phyloP scores from a whole-genome alignment of 2,329 filamentous ascomycete species.

The Knufia fluminis region DNA sequence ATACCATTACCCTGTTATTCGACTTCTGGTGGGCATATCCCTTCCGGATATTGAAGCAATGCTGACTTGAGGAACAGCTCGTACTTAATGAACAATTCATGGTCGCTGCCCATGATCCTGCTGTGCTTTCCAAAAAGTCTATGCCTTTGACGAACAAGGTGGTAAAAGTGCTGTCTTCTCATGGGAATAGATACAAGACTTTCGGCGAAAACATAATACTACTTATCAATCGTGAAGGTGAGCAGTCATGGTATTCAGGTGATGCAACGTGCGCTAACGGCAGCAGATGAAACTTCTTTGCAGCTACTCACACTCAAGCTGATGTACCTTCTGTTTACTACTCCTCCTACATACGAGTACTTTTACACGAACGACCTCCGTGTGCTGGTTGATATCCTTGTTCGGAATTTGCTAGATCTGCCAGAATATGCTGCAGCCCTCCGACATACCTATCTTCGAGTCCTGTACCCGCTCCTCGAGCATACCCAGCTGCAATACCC shows the following conservation, averaged over 20 bases:
- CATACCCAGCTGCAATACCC: slow-evolving; percentile 83
- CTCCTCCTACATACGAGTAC: slow-evolving; percentile 84
- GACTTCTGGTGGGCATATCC: slow-evolving; percentile 62
- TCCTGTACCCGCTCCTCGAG: slow-evolving; percentile 79
- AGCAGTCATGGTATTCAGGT: slow-evolving; percentile 11
- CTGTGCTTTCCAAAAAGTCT: slow-evolving; percentile 24
- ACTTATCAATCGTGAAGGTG: slow-evolving; percentile 79
- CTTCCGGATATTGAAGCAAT: background rate
- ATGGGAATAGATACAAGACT: slow-evolving; percentile 75
- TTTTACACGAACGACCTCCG: slow-evolving; percentile 97
- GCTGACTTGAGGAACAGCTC: slow-evolving; percentile 49
- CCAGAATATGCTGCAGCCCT: slow-evolving; percentile 67
- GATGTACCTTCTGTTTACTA: slow-evolving; percentile 90
- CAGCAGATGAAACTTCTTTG: slow-evolving; percentile 67
- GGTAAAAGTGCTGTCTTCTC: slow-evolving; percentile 75
- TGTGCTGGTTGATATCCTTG: slow-evolving; percentile 88
- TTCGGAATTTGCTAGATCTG: slow-evolving; percentile 91
- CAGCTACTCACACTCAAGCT: slow-evolving; percentile 96
- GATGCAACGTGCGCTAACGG: slow-evolving; percentile 5
- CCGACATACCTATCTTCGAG: slow-evolving; percentile 87
- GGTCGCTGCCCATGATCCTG: slow-evolving; percentile 56
- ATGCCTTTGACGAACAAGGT: slow-evolving; percentile 76
- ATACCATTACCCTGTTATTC: slow-evolving; percentile 91
- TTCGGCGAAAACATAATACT: slow-evolving; percentile 98
- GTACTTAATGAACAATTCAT: slow-evolving; percentile 98